phyloP scores from a whole-genome alignment of 768 basidiomycete species.

The Macrolepiota dolichaula region DNA sequence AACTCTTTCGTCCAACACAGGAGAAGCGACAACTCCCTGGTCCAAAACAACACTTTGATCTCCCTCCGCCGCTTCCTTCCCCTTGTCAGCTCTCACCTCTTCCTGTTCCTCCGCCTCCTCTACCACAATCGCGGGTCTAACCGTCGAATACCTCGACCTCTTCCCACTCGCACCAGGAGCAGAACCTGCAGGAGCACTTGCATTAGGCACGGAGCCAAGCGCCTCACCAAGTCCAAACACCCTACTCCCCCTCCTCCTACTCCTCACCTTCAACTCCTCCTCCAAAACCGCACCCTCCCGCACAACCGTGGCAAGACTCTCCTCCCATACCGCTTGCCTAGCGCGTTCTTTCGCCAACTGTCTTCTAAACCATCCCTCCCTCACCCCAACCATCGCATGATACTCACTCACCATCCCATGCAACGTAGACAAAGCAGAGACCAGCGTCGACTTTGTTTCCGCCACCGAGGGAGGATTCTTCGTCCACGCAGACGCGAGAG shows the following conservation, averaged over 20 bases:
- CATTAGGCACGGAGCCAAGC: not conserved
- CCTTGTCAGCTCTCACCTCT: not conserved
- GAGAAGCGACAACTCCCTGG: not conserved
- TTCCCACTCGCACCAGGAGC: conserved; percentile 9
- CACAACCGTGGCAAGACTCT: conserved; percentile 83
- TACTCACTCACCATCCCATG: conserved; percentile 65
- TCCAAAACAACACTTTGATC: not conserved
- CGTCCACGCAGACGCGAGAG: not conserved
- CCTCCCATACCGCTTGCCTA: conserved; percentile 79
- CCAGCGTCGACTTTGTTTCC: conserved; percentile 48
- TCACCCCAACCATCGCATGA: conserved; percentile 61
- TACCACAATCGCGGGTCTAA: not conserved
- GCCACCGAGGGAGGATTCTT: too few relatives aligned
- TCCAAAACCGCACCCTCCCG: conserved; percentile 84
- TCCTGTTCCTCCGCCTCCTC: not conserved
- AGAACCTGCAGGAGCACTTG: conserved; percentile 1
- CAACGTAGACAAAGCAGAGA: conserved; percentile 54
- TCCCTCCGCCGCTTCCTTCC: not conserved
- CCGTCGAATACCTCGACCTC: not conserved
- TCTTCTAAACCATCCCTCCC: conserved; percentile 79
- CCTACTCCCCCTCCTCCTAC: conserved; percentile 56
- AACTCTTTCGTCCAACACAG: not conserved
- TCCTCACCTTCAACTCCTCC: conserved; percentile 64
- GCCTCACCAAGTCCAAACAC: conserved; percentile 39
- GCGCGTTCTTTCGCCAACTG: conserved; percentile 63